phyloP scores from a whole-genome alignment of 768 basidiomycete genomes.

The Filobasidium wieringae region DNA sequence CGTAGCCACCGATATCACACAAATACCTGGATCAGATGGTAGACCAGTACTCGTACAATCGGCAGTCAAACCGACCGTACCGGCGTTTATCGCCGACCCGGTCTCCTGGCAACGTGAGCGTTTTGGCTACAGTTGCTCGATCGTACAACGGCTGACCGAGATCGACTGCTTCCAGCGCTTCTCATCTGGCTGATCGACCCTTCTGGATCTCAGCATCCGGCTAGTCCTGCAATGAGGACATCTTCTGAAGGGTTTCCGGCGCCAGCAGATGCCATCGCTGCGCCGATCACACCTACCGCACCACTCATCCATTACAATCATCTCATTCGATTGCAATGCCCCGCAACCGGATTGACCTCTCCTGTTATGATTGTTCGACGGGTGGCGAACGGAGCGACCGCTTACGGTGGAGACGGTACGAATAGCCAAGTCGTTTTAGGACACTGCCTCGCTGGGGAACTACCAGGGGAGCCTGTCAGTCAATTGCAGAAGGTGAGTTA shows the following conservation, averaged over 20 bases:
- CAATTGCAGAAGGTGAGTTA: conserved; percentile 73
- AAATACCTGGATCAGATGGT: conserved; percentile 87
- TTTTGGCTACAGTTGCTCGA: background rate
- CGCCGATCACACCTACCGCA: conserved; percentile 66
- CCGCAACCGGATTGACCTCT: conserved; percentile 84
- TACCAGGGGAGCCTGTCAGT: conserved; percentile 85
- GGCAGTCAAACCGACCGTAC: conserved; percentile 57
- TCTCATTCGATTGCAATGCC: conserved; percentile 84
- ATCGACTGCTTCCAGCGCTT: conserved; percentile 45
- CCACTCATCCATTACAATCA: conserved; percentile 95
- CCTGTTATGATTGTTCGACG: conserved; percentile 89
- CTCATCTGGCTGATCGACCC: conserved; percentile 97
- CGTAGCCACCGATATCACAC: conserved; percentile 72
- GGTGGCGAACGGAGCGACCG: conserved; percentile 78
- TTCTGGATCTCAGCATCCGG: conserved; percentile 59
- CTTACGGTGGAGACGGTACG: conserved; percentile 72
- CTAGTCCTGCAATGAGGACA: too few relatives aligned
- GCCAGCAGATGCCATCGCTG: conserved; percentile 73
- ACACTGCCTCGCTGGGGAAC: conserved; percentile 55
- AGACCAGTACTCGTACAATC: conserved; percentile 70
- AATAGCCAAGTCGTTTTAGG: conserved; percentile 48
- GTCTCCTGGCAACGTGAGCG: conserved; percentile 30
- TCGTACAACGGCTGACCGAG: background rate
- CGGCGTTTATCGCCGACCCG: conserved; percentile 36
- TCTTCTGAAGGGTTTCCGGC: conserved; percentile 66